phyloP scores from a whole-genome alignment of 257 asterid genomes.

The Marsdenia floribunda region DNA sequence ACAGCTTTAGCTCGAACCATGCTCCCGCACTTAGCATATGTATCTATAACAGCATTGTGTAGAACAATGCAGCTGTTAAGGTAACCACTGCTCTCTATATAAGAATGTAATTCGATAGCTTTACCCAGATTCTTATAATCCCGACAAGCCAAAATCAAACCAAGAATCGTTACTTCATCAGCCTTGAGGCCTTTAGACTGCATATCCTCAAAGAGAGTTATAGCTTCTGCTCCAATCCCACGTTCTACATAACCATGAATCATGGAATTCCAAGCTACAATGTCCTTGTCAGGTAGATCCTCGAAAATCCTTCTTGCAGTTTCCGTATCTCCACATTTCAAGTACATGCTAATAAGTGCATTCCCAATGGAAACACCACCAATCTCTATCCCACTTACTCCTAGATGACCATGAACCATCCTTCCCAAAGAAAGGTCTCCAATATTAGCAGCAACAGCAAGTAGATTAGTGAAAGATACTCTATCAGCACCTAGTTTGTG shows the following conservation, averaged over 20 bases:
- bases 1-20: constrained; percentile 28
- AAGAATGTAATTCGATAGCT: constrained; percentile 32
- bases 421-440: constrained; percentile 29
- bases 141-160: constrained; percentile 46
- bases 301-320: constrained; percentile 36
- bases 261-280: constrained; percentile 44
- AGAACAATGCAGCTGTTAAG: constrained; percentile 25
- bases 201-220: constrained; percentile 24
- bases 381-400: constrained; percentile 22
- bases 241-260: constrained; percentile 34
- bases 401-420: constrained; percentile 39
- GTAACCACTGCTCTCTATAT: constrained; percentile 23
- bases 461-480: constrained; percentile 39
- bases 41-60: constrained; percentile 44
- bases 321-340: constrained; percentile 26
- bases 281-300: constrained; percentile 30
- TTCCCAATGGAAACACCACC: constrained; percentile 38
- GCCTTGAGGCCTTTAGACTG: constrained; percentile 14
- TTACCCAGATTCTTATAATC: constrained; percentile 32
- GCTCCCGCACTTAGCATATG: constrained; percentile 49
- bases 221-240: constrained; percentile 33
- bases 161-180: constrained; percentile 43
- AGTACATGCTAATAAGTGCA: constrained; percentile 37
- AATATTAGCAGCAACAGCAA: constrained; percentile 30
- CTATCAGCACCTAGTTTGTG: constrained; percentile 5